These are phyloP conservation scores for Candida hispaniensis DNA, from an alignment of 805 yeast genomes.

Conservation along the genomic window DNA sequence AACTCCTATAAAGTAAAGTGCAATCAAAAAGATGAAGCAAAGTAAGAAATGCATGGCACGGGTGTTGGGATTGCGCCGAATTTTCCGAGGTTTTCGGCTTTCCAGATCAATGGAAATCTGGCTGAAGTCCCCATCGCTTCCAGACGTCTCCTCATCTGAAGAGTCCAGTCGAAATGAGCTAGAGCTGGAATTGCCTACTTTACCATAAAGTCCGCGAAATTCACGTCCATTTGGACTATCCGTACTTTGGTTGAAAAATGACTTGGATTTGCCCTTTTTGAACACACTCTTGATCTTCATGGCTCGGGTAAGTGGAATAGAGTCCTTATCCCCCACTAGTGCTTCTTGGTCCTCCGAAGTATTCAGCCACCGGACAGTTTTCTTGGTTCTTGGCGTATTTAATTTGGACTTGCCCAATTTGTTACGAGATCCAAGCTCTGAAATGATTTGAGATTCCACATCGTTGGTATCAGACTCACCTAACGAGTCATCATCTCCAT, in stretches of 20 bases:
- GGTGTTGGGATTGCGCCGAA: constrained; percentile 5
- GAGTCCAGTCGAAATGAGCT: constrained; percentile 10
- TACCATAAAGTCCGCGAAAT: too few relatives aligned
- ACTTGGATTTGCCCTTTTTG: constrained; percentile 15
- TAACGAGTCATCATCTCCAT: too few relatives aligned
- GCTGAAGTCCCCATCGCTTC: constrained; percentile 7
- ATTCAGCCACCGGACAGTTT: too few relatives aligned
- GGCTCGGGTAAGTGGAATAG: constrained; percentile 12
- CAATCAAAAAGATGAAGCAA: constrained; percentile 9
- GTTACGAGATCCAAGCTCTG: too few relatives aligned
- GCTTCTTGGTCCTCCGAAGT: too few relatives aligned
- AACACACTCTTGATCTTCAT: constrained; percentile 10
- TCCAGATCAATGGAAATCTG: constrained; percentile 15
- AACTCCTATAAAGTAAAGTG: constrained; percentile 6
- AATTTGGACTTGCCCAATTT: too few relatives aligned
- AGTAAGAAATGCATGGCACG: constrained; percentile 3
- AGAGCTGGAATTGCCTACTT: constrained; percentile 8
- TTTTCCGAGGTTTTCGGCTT: constrained; percentile 1
- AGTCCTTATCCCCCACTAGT: constrained; percentile 1
- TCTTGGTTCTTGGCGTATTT: too few relatives aligned
- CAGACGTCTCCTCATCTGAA: constrained; percentile 5
- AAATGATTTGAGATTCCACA: too few relatives aligned
- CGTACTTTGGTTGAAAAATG: too few relatives aligned
- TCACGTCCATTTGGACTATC: too few relatives aligned
- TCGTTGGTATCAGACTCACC: too few relatives aligned